Conservation (phyloP, 129 eudicot genomes). For the Logfia minima region DNA sequence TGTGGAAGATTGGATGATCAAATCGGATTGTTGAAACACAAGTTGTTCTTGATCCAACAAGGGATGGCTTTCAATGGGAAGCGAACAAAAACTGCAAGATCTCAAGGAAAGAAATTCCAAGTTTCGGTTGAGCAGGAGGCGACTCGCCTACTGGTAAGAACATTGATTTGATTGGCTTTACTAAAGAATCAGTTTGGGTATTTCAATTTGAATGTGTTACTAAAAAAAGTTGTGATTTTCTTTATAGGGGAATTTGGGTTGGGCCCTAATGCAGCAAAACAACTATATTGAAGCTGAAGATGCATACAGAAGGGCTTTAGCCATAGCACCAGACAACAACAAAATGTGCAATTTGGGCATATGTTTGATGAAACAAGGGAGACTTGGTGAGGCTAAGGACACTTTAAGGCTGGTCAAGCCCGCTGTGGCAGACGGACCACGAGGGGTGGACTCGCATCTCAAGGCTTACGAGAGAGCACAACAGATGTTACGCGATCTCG, state of each 20-base stretch:
- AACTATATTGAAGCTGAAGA: constrained; percentile 95
- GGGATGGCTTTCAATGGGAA: constrained; percentile 98
- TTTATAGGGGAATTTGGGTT: constrained; percentile 87
- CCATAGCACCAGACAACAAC: constrained; percentile 92
- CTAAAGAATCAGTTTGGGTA: not conserved
- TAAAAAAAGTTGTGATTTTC: not conserved
- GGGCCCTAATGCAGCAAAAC: constrained; percentile 98
- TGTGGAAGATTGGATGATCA: constrained; percentile 99
- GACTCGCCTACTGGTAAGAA: constrained; percentile 79
- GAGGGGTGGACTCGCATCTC: constrained; percentile 95
- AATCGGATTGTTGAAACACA: constrained; percentile 75
- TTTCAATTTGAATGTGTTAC: not conserved
- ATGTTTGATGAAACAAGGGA: constrained; percentile 96
- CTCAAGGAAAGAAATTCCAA: constrained; percentile 97
- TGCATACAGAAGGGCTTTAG: constrained; percentile 83
- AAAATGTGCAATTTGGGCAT: constrained; percentile 98
- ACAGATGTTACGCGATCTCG: constrained; percentile 87
- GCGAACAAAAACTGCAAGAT: constrained; percentile 94
- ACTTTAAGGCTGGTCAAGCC: constrained; percentile 83
- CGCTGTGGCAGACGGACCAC: constrained; percentile 76
- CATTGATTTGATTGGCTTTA: not conserved
- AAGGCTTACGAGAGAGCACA: constrained; percentile 98
- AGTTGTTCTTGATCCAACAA: constrained; percentile 89
- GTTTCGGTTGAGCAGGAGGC: constrained; percentile 99
- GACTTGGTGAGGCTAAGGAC: constrained; percentile 87